Percentiles rank a stretch among this genome's conserved stretches.
Evolutionary conservation across 2,329 filamentous ascomycete species (phyloP).

Genomic region (Talaromyces atroroseus): DNA sequence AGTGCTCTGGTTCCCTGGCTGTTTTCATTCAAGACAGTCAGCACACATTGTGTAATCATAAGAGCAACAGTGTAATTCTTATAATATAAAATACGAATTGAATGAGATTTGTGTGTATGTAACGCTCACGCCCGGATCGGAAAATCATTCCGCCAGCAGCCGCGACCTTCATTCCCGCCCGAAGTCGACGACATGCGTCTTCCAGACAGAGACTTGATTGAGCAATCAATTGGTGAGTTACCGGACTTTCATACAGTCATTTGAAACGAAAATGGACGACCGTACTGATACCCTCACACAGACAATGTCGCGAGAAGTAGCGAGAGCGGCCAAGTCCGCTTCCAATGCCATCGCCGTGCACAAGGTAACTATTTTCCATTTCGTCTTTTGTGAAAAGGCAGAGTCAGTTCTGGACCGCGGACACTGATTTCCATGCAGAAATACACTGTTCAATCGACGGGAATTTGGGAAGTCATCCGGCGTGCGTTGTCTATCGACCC

Average conservation of each 20-base stretch:
- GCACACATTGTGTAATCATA: background rate
- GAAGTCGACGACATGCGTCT: constrained; percentile 3
- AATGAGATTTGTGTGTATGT: background rate
- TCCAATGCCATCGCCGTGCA: constrained; percentile 32
- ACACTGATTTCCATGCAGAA: constrained; percentile 56
- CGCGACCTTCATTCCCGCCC: background rate
- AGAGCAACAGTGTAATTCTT: background rate
- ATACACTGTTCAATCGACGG: constrained; percentile 87
- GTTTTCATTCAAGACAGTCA: background rate
- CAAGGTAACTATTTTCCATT: constrained; percentile 25
- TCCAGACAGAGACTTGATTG: constrained; percentile 1
- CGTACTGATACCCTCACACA: background rate
- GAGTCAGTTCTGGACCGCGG: background rate
- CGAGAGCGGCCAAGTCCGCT: constrained; percentile 36
- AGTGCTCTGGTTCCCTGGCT: too few relatives aligned
- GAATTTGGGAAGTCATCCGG: constrained; percentile 82
- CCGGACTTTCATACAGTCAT: background rate
- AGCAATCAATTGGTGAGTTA: constrained; percentile 4
- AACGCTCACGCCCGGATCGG: too few relatives aligned
- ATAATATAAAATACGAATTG: background rate
- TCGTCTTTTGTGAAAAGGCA: background rate
- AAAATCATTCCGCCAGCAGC: constrained; percentile 8
- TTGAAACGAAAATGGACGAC: background rate
- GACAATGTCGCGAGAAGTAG: constrained; percentile 32
- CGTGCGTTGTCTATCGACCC: constrained; percentile 74